Conservation (phyloP, 345 rosid species). For the Anastatica hierochuntica region DNA sequence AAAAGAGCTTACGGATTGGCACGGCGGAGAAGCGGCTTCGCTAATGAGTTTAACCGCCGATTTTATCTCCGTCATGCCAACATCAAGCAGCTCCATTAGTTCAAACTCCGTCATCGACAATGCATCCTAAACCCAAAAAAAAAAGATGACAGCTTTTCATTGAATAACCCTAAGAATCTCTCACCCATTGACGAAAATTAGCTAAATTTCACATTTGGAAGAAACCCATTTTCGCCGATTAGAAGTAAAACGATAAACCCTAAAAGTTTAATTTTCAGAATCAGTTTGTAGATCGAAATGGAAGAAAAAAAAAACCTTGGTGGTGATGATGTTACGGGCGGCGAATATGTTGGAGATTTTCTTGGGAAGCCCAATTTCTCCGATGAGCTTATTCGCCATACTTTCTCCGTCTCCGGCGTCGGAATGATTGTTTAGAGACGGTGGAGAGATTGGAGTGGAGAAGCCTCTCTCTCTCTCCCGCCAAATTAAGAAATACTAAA, state of each 20-base stretch:
- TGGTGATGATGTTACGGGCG: conserved; percentile 61
- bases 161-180: too few species aligned
- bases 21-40: conserved; percentile 50
- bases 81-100: conserved; percentile 57
- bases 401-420: conserved; percentile 6
- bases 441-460: too few species aligned
- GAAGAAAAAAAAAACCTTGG: too few species aligned
- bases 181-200: neutral
- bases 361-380: conserved; percentile 48
- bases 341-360: conserved; percentile 52
- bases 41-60: conserved; percentile 51
- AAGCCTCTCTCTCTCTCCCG: too few species aligned
- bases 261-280: neutral
- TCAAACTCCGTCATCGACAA: conserved; percentile 64
- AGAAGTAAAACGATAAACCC: neutral
- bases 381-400: conserved; percentile 63
- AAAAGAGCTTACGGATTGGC: conserved; percentile 39
- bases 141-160: neutral
- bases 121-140: conserved; percentile 40
- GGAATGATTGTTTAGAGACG: neutral
- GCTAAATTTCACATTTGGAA: too few species aligned
- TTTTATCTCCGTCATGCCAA: conserved; percentile 43
- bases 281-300: neutral
- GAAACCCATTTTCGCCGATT: neutral
- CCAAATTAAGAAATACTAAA: neutral